Base-by-base conservation (phyloP, 2,329 filamentous ascomycete species). In the Orbilia javanica region DNA sequence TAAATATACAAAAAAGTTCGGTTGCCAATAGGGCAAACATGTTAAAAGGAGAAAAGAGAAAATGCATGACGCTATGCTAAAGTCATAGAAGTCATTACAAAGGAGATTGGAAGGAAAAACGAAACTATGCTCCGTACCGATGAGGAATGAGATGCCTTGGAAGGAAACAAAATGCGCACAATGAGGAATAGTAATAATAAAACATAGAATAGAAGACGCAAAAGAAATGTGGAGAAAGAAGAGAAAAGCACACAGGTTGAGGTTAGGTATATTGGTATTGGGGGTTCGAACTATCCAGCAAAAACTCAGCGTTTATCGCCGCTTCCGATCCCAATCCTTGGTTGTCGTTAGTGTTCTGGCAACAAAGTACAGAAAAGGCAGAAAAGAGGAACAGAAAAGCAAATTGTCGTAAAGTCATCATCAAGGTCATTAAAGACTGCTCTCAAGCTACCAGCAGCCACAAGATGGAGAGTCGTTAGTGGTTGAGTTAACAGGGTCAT, bases 51-150 rank as follows among this genome's bases (percentile, higher is more conserved):
- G 6, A 52, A 52, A 52, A 39, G 18, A 18, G 8, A 18, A 6
- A 60, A 60, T 60, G 34, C 55, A 60, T 60, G 55, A 60, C 55
- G 55, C 55, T 60, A 60, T 60, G 55, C 55, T 60, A 60, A 60
- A 42, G 55, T 60, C 55, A 60, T 60, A 60, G 55, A 60, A 42
- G 55, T 60, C 55, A 60, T 60, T 42, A 60, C 55, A 60, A 60
- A 60, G 31, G 52, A 39, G 44, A 66, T 25, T 15, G 10, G 55
- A 10, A n/a, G 22, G 27, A 22, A 18, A 25, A 60, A 22, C 2
- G 8, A 39, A 15, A 10, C 31, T 57, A 57, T 57, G 22, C 55
- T 60, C 55, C 55, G 55, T 42, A 11, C 55, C 34, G 20, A 42
- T 60, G 55, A 29, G 11, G 11, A 60, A 25, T 50, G 46, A 15